A percentile compares a stretch with the other conserved stretches of the same genome.
phyloP scores from a whole-genome alignment of 78 protist genomes.

The Dictyostelium discoideum region dicty_2.7 NC_007091.3:4122501-4123000 shows the following conservation, averaged over 20 bases:
- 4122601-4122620: slow-evolving; percentile 36
- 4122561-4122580: slow-evolving; percentile 93
- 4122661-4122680: slow-evolving; percentile 61
- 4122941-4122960: slow-evolving; percentile 57
- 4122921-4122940: slow-evolving; percentile 10
- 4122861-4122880: slow-evolving; percentile 53
- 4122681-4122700: slow-evolving; percentile 62
- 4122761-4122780: slow-evolving; percentile 49
- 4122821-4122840: slow-evolving; percentile 59
- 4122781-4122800: slow-evolving; percentile 46
- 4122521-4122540: slow-evolving; percentile 75
- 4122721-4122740: not conserved
- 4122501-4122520: slow-evolving; percentile 88
- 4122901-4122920: slow-evolving; percentile 35
- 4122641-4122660: slow-evolving; percentile 49
- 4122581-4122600: slow-evolving; percentile 80
- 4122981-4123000: slow-evolving; percentile 46
- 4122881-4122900: slow-evolving; percentile 27
- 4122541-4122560: slow-evolving; percentile 84
- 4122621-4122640: slow-evolving; percentile 36
- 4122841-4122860: slow-evolving; percentile 46
- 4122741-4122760: slow-evolving; percentile 17
- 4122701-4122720: slow-evolving; percentile 42
- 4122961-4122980: slow-evolving; percentile 55
- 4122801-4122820: slow-evolving; percentile 53